Percentiles rank a stretch among this genome's conserved stretches.
Conservation (phyloP, 2,329 filamentous ascomycete genomes). For the Phialocephala sp. region DNA sequence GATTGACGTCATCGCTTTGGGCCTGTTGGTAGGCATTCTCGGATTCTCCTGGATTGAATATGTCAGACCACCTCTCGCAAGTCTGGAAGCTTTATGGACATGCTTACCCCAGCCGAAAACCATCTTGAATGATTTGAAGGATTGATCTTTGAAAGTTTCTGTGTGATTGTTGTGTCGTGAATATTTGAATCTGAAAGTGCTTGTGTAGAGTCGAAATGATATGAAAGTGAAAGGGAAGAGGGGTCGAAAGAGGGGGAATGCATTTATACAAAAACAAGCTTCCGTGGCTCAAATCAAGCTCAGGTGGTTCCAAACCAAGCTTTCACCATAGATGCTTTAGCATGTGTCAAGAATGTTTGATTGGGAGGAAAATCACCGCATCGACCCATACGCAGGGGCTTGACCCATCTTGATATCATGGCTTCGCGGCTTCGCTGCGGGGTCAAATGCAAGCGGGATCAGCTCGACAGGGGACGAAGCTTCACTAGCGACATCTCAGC, state of each 20-base stretch:
- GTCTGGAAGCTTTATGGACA: neutral
- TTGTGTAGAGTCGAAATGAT: neutral
- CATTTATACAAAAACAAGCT: neutral
- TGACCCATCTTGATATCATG: neutral
- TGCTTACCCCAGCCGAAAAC: constrained; percentile 39
- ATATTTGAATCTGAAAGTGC: neutral
- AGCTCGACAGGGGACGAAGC: neutral
- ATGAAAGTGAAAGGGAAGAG: neutral
- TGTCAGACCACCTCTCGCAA: neutral
- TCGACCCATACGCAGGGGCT: neutral
- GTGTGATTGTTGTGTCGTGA: neutral
- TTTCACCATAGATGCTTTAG: neutral
- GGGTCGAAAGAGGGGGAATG: neutral
- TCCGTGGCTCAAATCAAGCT: neutral
- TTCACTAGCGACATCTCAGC: neutral
- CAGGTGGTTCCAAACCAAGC: neutral
- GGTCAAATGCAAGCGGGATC: neutral
- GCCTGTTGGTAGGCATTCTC: constrained; percentile 51
- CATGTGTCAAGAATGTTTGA: neutral
- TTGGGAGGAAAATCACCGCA: neutral
- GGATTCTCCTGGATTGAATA: constrained; percentile 46
- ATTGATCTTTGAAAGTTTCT: neutral
- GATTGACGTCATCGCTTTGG: constrained; percentile 48
- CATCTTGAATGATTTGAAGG: constrained; percentile 35
- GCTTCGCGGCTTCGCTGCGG: neutral